Conservation (phyloP, 306 rosid genomes). For the Comarum palustre region DNA sequence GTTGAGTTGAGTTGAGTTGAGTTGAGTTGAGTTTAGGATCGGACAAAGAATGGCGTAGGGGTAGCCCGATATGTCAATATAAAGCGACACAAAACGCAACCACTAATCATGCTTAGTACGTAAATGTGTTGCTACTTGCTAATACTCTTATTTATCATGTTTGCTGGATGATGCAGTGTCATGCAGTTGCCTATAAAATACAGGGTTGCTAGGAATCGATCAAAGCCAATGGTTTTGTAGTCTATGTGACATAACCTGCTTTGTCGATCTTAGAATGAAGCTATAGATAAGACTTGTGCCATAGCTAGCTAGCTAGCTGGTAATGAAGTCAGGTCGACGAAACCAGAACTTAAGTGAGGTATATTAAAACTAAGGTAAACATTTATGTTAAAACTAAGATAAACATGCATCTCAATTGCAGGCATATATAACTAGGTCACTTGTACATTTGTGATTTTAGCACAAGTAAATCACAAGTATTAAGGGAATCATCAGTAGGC, state of each 20-base stretch:
- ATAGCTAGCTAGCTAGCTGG: not conserved
- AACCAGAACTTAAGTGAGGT: too few species aligned
- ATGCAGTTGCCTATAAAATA: not conserved
- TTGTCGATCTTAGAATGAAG: not conserved
- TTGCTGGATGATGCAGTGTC: not conserved
- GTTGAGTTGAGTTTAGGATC: not conserved
- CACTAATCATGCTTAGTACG: not conserved
- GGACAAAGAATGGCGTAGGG: not conserved
- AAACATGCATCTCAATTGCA: too few species aligned
- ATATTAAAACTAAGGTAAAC: too few species aligned
- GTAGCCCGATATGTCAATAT: not conserved
- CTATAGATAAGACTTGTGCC: not conserved
- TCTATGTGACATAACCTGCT: not conserved
- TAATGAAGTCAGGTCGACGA: too few species aligned
- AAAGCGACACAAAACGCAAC: not conserved
- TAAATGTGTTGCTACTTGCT: not conserved
- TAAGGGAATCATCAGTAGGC: too few species aligned
- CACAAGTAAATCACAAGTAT: too few species aligned
- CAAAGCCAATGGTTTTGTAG: constrained; percentile 4
- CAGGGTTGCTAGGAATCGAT: not conserved
- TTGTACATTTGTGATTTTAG: too few species aligned
- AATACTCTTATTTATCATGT: not conserved
- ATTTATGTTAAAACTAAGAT: too few species aligned
- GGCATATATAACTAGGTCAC: too few species aligned
- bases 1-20: too few species aligned